Evolutionary conservation across 495 filamentous ascomycete species (phyloP).

Genomic region (Hamigera avellanea): DNA sequence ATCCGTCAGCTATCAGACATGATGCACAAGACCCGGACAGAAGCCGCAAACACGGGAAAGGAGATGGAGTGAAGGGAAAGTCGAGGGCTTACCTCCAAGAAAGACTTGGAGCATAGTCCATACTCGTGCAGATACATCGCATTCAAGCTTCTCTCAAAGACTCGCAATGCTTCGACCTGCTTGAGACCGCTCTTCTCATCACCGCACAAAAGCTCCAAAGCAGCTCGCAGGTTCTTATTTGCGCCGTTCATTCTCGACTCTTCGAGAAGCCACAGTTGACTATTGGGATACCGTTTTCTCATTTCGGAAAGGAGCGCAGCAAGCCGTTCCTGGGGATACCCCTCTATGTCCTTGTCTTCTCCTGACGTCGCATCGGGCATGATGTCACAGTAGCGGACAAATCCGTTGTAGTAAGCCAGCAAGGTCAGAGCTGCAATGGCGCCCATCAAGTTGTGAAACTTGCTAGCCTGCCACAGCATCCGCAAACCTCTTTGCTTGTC

Average conservation of each 20-base stretch:
- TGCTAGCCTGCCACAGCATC: constrained; percentile 89
- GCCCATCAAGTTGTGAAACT: constrained; percentile 80
- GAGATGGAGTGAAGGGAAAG: constrained; percentile 7
- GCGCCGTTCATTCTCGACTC: constrained; percentile 70
- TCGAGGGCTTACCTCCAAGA: constrained; percentile 42
- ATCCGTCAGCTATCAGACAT: constrained; percentile 8
- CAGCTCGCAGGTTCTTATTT: constrained; percentile 53
- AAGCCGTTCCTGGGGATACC: constrained; percentile 64
- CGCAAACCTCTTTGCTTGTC: constrained; percentile 72
- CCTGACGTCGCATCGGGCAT: constrained; percentile 46
- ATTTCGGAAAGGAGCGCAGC: constrained; percentile 58
- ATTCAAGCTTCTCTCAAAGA: constrained; percentile 75
- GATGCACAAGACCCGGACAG: not conserved
- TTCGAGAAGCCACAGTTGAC: constrained; percentile 80
- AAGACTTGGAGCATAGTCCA: constrained; percentile 56
- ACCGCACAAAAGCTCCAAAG: constrained; percentile 49
- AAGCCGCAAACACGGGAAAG: not conserved
- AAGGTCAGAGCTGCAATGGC: constrained; percentile 75
- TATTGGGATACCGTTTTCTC: constrained; percentile 68
- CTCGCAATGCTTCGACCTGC: constrained; percentile 67
- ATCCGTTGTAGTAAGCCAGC: constrained; percentile 77
- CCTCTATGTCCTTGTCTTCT: constrained; percentile 41
- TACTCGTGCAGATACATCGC: constrained; percentile 71
- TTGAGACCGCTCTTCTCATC: constrained; percentile 62
- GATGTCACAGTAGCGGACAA: constrained; percentile 81